Base-by-base conservation (phyloP, 179 eudicot species). In the Beta macrorhiza region DNA sequence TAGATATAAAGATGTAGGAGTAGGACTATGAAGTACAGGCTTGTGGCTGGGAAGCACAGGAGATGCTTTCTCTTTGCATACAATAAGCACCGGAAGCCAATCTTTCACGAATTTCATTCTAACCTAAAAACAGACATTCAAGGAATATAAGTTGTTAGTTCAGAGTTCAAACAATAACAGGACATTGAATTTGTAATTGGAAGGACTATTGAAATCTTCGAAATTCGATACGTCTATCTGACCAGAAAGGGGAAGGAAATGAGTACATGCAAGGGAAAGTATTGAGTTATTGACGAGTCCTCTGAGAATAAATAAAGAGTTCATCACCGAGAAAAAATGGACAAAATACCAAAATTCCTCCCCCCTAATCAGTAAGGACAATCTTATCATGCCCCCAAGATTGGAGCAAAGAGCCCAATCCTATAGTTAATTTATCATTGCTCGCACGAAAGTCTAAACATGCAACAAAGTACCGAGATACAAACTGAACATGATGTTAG, bases 61-160 rank as follows among this genome's bases (percentile, higher is more conserved):
- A 15, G 92, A 84, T 19, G 86, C 85, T 47, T 86, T 85, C 67
- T 93, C 99, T 87, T 89, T 95, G 91, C 98, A 95, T 32, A 88
- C 86, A 55, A 87, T 90, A 58, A 95, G 85, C 89, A 95, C 98
- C 0, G 97, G 97, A 67, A 95, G 97, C 98, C 99, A 95, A 80
- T 89, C 93, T 78, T 87, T 89, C 76, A 95, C 99, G 0, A 95
- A 88, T 79, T 91, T 91, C 93, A 88, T 86, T 78, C 99, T 89
- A n/a, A 93, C 95, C 99, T 95, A 95, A 25, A 82, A 49, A 9
- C 53, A 47, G 12, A 68, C 4, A 51, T 15, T 2, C 12, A 2
- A 58, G 19, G 8, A 58, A 52, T 65, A 1, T 65, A 1, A 2
- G 7, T 49, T 49, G 53, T 49, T 49, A 9, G 42, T 37, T 2